These are phyloP conservation scores for Xanthoceras sorbifolium DNA, from an alignment of 345 rosid species.

Conservation along the genomic window DNA sequence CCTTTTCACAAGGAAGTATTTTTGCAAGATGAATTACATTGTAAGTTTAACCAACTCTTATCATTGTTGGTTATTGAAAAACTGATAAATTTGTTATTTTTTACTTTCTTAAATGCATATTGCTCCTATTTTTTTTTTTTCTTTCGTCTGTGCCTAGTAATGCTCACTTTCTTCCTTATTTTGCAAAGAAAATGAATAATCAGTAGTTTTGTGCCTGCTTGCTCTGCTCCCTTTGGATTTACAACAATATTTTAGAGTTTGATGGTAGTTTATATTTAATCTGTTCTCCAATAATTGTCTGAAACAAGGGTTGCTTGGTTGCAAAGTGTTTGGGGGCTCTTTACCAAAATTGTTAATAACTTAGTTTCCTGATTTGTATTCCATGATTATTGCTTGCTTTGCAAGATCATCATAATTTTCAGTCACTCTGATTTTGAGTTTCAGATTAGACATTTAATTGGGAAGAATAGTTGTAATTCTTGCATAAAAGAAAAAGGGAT, in stretches of 20 bases:
- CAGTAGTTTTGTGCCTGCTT: neutral
- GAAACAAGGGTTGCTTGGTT: neutral
- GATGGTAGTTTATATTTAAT: neutral
- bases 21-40: constrained; percentile 46
- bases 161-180: neutral
- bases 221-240: neutral
- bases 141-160: constrained; percentile 4
- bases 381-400: neutral
- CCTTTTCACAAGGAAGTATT: constrained; percentile 39
- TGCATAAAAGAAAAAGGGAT: neutral
- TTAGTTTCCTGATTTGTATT: neutral
- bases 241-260: too few relatives aligned
- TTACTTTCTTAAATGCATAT: constrained; percentile 1
- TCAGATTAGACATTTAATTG: neutral
- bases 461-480: neutral
- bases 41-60: constrained; percentile 36
- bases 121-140: constrained; percentile 14
- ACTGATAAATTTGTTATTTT: constrained; percentile 17
- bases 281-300: neutral
- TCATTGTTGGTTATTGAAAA: constrained; percentile 36
- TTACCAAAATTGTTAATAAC: neutral
- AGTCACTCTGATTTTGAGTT: neutral
- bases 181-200: neutral
- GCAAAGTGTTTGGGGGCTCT: neutral
- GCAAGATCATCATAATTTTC: neutral